These are phyloP conservation scores for Ziziphus jujuba DNA, from an alignment of 306 rosid species.

Conservation along the genomic window DNA sequence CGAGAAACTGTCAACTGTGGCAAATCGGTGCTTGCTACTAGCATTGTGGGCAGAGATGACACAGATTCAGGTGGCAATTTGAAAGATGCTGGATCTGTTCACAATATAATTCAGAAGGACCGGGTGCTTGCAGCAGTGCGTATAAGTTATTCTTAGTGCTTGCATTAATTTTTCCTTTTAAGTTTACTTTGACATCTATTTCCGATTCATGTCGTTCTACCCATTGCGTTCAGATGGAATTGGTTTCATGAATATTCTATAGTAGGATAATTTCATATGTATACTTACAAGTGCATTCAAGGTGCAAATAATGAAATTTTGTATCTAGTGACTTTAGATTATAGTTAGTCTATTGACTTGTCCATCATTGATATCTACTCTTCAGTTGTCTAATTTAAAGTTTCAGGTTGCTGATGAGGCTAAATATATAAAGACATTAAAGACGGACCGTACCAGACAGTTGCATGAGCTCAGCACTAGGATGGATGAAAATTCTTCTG, in stretches of 20 bases:
- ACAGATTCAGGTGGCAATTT: slow-evolving; percentile 42
- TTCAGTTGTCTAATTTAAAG: slow-evolving; percentile 21
- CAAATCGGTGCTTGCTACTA: slow-evolving; percentile 85
- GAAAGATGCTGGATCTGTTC: slow-evolving; percentile 74
- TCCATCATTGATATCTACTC: background rate
- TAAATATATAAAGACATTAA: slow-evolving; percentile 60
- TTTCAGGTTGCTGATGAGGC: slow-evolving; percentile 85
- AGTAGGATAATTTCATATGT: too few species aligned
- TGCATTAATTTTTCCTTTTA: background rate
- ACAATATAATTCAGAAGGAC: slow-evolving; percentile 86
- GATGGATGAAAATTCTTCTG: slow-evolving; percentile 61
- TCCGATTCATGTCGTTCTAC: background rate
- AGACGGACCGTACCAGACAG: slow-evolving; percentile 71
- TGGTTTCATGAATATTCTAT: too few species aligned
- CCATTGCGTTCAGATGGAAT: background rate
- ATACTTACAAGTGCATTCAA: too few species aligned
- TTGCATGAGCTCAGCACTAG: slow-evolving; percentile 66
- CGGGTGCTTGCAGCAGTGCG: slow-evolving; percentile 89
- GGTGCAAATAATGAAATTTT: too few species aligned
- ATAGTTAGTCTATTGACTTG: background rate
- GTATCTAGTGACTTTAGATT: too few species aligned
- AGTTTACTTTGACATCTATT: background rate
- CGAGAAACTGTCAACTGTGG: slow-evolving; percentile 81
- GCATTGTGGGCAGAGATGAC: slow-evolving; percentile 63
- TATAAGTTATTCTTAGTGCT: slow-evolving; percentile 24